Conservation (phyloP, 1,284 basidiomycete species). For the Sanguinoderma infundibulare region DNA sequence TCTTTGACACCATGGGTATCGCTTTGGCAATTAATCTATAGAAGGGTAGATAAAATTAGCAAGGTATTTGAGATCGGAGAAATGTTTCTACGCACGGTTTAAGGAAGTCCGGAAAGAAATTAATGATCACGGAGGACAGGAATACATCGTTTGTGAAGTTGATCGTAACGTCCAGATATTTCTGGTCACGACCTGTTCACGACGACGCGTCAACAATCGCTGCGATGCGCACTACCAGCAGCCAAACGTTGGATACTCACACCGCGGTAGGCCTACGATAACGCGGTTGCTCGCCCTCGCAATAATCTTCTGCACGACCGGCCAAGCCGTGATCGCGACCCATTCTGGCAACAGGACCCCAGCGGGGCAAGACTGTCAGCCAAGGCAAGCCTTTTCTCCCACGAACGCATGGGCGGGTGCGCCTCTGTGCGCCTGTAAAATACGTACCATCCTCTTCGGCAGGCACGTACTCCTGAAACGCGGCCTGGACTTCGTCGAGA, state of each 20-base stretch:
- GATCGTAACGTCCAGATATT: constrained; percentile 25
- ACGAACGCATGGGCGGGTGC: too few species aligned
- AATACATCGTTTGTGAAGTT: constrained; percentile 27
- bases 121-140: constrained; percentile 22
- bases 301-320: constrained; percentile 21
- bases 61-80: not conserved
- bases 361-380: not conserved
- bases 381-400: not conserved
- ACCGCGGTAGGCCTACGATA: constrained; percentile 24
- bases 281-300: constrained; percentile 25
- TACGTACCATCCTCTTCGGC: constrained; percentile 20
- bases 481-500: constrained; percentile 34
- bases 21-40: constrained; percentile 13
- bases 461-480: constrained; percentile 29
- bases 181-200: constrained; percentile 21
- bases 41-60: not conserved
- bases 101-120: constrained; percentile 25
- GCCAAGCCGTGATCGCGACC: constrained; percentile 14
- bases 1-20: constrained; percentile 18
- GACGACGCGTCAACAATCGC: not conserved
- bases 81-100: constrained; percentile 10
- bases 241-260: not conserved
- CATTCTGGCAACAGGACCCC: constrained; percentile 10
- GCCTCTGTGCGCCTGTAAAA: too few species aligned
- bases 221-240: not conserved